These are phyloP conservation scores for Lotus japonicus DNA, from an alignment of 306 rosid species.

Conservation along the genomic window DNA sequence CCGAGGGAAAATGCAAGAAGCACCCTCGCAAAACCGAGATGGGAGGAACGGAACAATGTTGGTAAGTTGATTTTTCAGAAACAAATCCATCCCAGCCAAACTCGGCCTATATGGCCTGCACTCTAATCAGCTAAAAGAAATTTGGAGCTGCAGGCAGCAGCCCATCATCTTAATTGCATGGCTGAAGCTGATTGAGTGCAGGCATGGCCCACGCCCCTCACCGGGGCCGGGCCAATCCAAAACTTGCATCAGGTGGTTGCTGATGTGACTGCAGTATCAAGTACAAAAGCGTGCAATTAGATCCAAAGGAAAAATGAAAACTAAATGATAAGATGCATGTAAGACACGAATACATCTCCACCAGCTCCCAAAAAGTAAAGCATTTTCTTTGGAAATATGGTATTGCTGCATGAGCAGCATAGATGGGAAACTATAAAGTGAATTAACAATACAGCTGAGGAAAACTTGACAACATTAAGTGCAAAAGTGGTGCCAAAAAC, in stretches of 20 bases:
- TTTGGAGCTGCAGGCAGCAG: constrained; percentile 19
- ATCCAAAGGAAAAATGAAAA: background rate
- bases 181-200: constrained; percentile 64
- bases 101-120: constrained; percentile 91
- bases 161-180: constrained; percentile 27
- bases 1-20: constrained; percentile 36
- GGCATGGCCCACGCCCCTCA: constrained; percentile 99
- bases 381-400: background rate
- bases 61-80: constrained; percentile 12
- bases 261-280: constrained; percentile 74
- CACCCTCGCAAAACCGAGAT: constrained; percentile 56
- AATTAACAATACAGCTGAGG: background rate
- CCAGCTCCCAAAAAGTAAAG: background rate
- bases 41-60: constrained; percentile 37
- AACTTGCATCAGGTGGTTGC: constrained; percentile 82
- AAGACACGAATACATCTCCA: background rate
- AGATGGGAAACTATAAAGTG: background rate
- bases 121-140: constrained; percentile 55
- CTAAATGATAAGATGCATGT: background rate
- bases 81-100: constrained; percentile 48
- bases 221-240: constrained; percentile 99
- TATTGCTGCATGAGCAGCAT: background rate
- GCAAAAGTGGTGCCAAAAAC: background rate
- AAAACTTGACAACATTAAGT: background rate
- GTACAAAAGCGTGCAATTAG: background rate